A percentile compares a stretch with the other conserved stretches of the same genome.
Conservation (phyloP, 2,329 filamentous ascomycete species). For the Ophiostoma angusticollis region DNA sequence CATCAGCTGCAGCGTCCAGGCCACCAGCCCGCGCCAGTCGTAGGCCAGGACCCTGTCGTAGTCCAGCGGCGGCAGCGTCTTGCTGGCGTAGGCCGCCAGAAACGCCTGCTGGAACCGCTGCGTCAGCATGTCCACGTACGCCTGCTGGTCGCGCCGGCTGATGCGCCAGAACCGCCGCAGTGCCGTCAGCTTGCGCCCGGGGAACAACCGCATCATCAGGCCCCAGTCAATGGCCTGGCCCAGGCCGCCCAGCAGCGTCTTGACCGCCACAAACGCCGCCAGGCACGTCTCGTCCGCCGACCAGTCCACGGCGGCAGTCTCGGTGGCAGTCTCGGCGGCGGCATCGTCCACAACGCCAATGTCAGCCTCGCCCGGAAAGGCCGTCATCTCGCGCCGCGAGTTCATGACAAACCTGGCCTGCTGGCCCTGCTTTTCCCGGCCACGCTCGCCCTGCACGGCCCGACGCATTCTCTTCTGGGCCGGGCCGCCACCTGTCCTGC, state of each 20-base stretch:
- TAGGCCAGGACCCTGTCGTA: slow-evolving; percentile 51
- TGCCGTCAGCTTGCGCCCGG: slow-evolving; percentile 35
- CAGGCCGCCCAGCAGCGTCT: slow-evolving; percentile 46
- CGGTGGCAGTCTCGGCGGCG: not conserved
- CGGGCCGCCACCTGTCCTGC: too few species aligned
- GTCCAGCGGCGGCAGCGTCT: slow-evolving; percentile 47
- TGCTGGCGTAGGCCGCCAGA: slow-evolving; percentile 50
- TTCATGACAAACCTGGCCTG: slow-evolving; percentile 18
- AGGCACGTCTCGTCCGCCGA: slow-evolving; percentile 34
- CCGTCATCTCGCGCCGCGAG: slow-evolving; percentile 20
- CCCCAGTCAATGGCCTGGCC: slow-evolving; percentile 50
- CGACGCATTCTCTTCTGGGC: too few species aligned
- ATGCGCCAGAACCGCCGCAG: slow-evolving; percentile 44
- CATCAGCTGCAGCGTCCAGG: slow-evolving; percentile 49
- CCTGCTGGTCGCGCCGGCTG: slow-evolving; percentile 36
- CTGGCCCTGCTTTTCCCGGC: slow-evolving; percentile 3
- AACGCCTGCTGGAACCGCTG: slow-evolving; percentile 53
- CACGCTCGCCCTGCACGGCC: too few species aligned
- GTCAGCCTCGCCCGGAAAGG: slow-evolving; percentile 21
- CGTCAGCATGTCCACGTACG: slow-evolving; percentile 43
- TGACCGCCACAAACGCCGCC: slow-evolving; percentile 44
- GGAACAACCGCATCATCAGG: slow-evolving; percentile 42
- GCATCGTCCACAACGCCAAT: too few species aligned
- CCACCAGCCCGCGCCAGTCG: slow-evolving; percentile 54
- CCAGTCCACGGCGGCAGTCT: slow-evolving; percentile 25